Conservation (phyloP, 1,139 yeast species). For the Blastobotrys malaysiensis region DNA sequence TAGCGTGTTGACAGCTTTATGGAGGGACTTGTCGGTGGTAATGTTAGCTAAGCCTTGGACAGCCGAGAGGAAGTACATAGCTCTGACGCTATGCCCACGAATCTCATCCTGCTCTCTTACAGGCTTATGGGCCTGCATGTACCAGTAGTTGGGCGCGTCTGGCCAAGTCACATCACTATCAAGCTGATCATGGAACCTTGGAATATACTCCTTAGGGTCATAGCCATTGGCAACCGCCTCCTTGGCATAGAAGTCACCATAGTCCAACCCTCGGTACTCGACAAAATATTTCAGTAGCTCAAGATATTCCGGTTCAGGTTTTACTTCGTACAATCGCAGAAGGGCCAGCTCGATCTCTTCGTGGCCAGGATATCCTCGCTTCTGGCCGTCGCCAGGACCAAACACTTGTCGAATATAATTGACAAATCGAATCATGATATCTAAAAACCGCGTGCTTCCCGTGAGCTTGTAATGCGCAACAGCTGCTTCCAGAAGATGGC, state of each 20-base stretch:
- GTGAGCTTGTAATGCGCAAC: constrained; percentile 25
- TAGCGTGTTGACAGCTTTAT: constrained; percentile 17
- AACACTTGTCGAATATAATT: constrained; percentile 21
- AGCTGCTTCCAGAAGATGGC: constrained; percentile 28
- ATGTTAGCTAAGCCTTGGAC: constrained; percentile 8
- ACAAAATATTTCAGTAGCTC: constrained; percentile 24
- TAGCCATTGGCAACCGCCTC: constrained; percentile 21
- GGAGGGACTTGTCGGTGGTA: constrained; percentile 18
- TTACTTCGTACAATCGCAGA: constrained; percentile 22
- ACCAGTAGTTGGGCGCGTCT: constrained; percentile 25
- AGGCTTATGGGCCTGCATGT: constrained; percentile 14
- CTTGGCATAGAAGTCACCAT: constrained; percentile 24
- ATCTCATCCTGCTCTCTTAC: constrained; percentile 8
- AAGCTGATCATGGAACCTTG: constrained; percentile 2
- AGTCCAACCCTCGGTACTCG: constrained; percentile 24
- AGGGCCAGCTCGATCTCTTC: constrained; percentile 29
- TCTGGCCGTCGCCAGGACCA: constrained; percentile 20
- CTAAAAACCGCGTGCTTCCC: constrained; percentile 19
- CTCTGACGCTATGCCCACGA: constrained; percentile 10
- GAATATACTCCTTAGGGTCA: constrained; percentile 19
- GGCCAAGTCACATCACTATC: constrained; percentile 14
- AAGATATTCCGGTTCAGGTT: constrained; percentile 19
- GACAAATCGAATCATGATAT: constrained; percentile 22
- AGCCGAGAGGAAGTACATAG: constrained; percentile 6
- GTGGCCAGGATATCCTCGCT: constrained; percentile 30